A percentile compares a stretch with the other conserved stretches of the same genome.
These are phyloP conservation scores for Kurtzmaniella natalensis DNA, from an alignment of 1,139 yeast genomes.

Conservation along the genomic window DNA sequence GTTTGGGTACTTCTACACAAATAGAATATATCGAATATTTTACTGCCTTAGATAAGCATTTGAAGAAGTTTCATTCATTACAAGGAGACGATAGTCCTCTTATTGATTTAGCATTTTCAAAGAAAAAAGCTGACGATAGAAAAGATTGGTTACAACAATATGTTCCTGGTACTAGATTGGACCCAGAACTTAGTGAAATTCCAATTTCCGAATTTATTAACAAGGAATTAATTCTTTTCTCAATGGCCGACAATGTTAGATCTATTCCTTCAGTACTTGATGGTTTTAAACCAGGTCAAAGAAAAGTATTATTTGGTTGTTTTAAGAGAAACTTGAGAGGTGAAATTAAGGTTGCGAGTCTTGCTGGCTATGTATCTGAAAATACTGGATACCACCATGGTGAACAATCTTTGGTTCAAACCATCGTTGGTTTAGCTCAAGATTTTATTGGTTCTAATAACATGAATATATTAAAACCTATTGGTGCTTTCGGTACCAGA, in stretches of 20 bases:
- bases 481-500: constrained; percentile 96
- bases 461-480: constrained; percentile 77
- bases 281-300: constrained; percentile 96
- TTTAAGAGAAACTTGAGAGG: constrained; percentile 72
- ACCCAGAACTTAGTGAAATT: constrained; percentile 69
- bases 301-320: constrained; percentile 87
- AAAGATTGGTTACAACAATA: constrained; percentile 93
- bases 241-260: constrained; percentile 95
- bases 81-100: constrained; percentile 75
- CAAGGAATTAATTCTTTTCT: constrained; percentile 88
- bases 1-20: constrained; percentile 90
- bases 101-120: constrained; percentile 92
- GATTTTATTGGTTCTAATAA: constrained; percentile 93
- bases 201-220: constrained; percentile 94
- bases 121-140: constrained; percentile 94
- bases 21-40: constrained; percentile 88
- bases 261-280: constrained; percentile 93
- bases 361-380: constrained; percentile 87
- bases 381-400: constrained; percentile 97
- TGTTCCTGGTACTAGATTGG: constrained; percentile 89
- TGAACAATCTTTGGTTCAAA: constrained; percentile 80
- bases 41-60: constrained; percentile 77
- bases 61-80: constrained; percentile 79
- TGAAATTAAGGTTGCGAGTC: constrained; percentile 87
- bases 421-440: constrained; percentile 92